Evolutionary conservation across 129 eudicot genomes (phyloP).

Genomic region (carrot (Daucus carota)): DNA sequence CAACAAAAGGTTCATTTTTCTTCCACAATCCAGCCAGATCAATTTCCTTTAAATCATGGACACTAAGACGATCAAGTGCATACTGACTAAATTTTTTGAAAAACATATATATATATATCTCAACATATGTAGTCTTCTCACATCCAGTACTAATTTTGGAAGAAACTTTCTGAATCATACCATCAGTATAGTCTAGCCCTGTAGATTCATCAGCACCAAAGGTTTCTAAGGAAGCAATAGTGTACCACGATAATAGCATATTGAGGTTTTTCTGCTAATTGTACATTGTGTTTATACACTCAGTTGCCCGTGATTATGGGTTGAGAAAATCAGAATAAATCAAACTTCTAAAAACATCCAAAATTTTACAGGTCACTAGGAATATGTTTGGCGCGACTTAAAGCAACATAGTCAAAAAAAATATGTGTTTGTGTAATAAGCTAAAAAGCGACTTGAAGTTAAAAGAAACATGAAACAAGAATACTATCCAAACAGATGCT

Average conservation of each 20-base stretch:
- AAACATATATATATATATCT: constrained; percentile 35
- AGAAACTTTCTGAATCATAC: background rate
- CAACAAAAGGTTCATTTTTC: constrained; percentile 55
- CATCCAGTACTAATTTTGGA: constrained; percentile 8
- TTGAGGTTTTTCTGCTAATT: no score
- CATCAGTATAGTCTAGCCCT: constrained; percentile 14
- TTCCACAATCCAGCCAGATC: constrained; percentile 52
- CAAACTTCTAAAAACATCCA: background rate
- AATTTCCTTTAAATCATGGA: constrained; percentile 27
- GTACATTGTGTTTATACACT: background rate
- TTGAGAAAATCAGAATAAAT: background rate
- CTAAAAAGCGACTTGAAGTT: no score
- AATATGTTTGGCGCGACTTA: no score
- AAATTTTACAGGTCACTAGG: background rate
- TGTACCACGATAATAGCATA: background rate
- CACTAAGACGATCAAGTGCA: constrained; percentile 60
- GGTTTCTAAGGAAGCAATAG: background rate
- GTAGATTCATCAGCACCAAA: constrained; percentile 8
- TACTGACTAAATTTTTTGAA: constrained; percentile 59
- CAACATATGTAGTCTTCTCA: constrained; percentile 17
- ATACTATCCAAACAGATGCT: no score
- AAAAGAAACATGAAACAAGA: no score
- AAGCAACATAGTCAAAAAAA: no score
- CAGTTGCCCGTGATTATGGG: background rate
- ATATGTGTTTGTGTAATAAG: no score